Base-by-base conservation (phyloP, 2,329 filamentous ascomycete species). In the Talaromyces piceae region DNA sequence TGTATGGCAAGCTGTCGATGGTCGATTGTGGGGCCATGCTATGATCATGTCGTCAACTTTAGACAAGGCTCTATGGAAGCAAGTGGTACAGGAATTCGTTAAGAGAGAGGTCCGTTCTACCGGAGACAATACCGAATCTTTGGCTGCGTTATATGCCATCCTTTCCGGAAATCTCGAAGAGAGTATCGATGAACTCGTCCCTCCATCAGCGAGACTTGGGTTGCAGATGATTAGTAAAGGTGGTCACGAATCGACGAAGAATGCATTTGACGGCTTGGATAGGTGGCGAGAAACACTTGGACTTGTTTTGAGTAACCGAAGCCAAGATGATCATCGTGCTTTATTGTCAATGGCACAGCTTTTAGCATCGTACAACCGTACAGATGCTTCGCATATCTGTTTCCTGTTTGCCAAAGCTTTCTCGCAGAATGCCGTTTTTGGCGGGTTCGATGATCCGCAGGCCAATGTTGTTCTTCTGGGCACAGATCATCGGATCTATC, bases 101-200 rank as follows among this genome's bases (percentile, higher is more conserved):
- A 86, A 90, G 58, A 91, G 94, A 62, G 93, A 98, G 67, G 88
- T 98, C 50, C 94, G 93, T 65, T 85, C 85, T 48, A 75, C 84
- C 3, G 83, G 87, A 2, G 82, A 84, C 49, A 88, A 86, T 59
- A 90, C 90, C 49, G 87, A 96, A 67, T 88, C 91, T 2, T 76
- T 98, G 43, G 91, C 91, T 26, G 89, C 91, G 0, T 73, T 98
- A 3, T 98, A 98, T 67, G 89, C 95, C 63, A 84, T 97, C 1
- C 84, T 98, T 54, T 93, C 91, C 22, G 91, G 93, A 0, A 98
- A 96, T 63, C 82, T 86, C 52, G 91, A 96, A 57, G 93, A 98
- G 60, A 94, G 90, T 58, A 84, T 97, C 13, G 93, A 98, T 66
- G 91, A 97, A 67, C 83, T 98, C 50, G 93, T 98, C 1, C 91